Conservation (phyloP, 257 asterid species). For the Solanum clarkiae region DNA sequence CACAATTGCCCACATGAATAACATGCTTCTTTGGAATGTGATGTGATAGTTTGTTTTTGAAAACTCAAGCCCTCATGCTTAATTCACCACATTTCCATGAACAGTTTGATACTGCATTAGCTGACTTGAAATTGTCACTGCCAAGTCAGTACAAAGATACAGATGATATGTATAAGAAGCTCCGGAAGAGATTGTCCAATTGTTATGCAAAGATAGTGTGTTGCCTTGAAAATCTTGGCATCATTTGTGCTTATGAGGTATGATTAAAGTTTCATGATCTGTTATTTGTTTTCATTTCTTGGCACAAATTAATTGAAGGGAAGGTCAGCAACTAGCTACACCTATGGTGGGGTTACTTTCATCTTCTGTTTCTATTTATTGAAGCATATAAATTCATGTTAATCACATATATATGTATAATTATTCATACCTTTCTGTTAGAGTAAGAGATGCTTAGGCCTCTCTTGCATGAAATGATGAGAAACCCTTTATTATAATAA, state of each 20-base stretch:
- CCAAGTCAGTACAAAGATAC: conserved; percentile 16
- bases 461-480: neutral
- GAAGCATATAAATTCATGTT: neutral
- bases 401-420: neutral
- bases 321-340: neutral
- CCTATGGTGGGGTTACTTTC: neutral
- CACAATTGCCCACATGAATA: neutral
- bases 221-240: conserved; percentile 80
- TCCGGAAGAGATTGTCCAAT: conserved; percentile 36
- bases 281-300: neutral
- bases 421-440: neutral
- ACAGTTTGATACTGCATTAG: conserved; percentile 50
- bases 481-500: neutral
- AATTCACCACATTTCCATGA: neutral
- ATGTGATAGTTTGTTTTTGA: neutral
- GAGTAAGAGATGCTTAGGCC: neutral
- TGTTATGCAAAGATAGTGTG: conserved; percentile 39
- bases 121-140: conserved; percentile 25
- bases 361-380: neutral
- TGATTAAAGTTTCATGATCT: neutral
- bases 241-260: conserved; percentile 76
- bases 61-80: neutral
- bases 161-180: conserved; percentile 13
- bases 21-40: neutral
- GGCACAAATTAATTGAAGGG: neutral